A percentile compares a stretch with the other conserved stretches of the same genome.
Conservation (phyloP, 2,329 filamentous ascomycete species). For the Ophiobolus disseminans region DNA sequence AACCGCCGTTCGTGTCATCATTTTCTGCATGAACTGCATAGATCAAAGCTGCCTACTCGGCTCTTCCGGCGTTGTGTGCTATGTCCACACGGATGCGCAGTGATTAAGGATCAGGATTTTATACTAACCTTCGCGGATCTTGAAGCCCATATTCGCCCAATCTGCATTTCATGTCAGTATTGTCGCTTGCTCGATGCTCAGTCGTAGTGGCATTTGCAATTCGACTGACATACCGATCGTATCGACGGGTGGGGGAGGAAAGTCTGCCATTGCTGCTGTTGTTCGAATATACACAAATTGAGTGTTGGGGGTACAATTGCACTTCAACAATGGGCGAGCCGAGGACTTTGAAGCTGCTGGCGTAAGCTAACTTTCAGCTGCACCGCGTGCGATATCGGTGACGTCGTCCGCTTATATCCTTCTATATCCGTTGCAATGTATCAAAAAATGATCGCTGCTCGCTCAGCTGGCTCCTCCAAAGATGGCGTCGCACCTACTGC, state of each 20-base stretch:
- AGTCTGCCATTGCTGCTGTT: constrained; percentile 40
- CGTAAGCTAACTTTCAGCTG: not conserved
- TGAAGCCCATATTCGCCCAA: constrained; percentile 93
- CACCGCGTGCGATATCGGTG: constrained; percentile 43
- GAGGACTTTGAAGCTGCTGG: constrained; percentile 13
- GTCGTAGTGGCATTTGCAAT: not conserved
- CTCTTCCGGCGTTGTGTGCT: no score
- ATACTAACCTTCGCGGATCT: constrained; percentile 79
- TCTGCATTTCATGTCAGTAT: constrained; percentile 58
- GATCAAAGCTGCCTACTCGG: not conserved
- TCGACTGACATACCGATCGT: constrained; percentile 67
- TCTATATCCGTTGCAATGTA: constrained; percentile 31
- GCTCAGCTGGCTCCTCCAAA: constrained; percentile 14
- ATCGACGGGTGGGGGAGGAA: constrained; percentile 76
- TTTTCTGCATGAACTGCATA: not conserved
- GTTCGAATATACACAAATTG: not conserved
- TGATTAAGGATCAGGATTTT: no score
- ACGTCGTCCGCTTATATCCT: constrained; percentile 32
- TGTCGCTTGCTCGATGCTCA: not conserved
- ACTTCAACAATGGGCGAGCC: constrained; percentile 10
- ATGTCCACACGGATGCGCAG: no score
- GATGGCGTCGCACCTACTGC: constrained; percentile 1
- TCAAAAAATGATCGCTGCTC: constrained; percentile 25
- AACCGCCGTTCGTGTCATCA: no score
- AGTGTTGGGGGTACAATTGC: not conserved